phyloP scores from a whole-genome alignment of 2,329 filamentous ascomycete genomes.

The Magnaporthiopsis poae region DNA sequence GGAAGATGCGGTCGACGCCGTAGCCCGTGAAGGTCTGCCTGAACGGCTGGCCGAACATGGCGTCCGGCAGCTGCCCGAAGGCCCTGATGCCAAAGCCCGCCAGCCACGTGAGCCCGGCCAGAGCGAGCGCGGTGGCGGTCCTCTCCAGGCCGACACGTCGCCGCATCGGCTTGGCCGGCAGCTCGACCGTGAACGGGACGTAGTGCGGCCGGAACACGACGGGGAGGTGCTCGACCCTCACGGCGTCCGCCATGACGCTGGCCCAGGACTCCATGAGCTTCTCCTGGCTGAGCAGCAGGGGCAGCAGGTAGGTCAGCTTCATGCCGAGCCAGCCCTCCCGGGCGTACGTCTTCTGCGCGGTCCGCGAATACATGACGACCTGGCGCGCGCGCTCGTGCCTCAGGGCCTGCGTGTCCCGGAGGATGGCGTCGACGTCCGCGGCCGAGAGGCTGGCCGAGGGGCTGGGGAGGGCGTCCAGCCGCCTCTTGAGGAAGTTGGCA shows the following conservation, averaged over 20 bases:
- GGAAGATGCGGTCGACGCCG: neutral
- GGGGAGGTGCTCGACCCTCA: neutral
- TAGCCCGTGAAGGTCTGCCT: neutral
- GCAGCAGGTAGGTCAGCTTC: neutral
- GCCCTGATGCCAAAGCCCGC: neutral
- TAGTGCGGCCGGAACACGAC: constrained; percentile 6
- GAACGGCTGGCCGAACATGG: constrained; percentile 1
- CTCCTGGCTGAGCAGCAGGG: neutral
- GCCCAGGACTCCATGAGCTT: neutral
- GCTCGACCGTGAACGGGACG: constrained; percentile 12
- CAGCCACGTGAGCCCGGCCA: neutral
- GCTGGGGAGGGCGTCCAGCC: constrained; percentile 3
- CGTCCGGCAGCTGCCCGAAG: neutral
- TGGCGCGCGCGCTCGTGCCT: neutral
- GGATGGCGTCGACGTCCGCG: neutral
- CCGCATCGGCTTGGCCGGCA: constrained; percentile 5
- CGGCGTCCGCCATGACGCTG: neutral
- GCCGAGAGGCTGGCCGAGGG: neutral
- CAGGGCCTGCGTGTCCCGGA: neutral
- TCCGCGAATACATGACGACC: neutral
- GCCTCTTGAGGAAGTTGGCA: constrained; percentile 12
- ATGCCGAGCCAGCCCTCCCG: neutral
- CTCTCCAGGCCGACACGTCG: neutral
- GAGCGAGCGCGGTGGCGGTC: neutral
- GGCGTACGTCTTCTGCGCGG: neutral